Evolutionary conservation across 768 basidiomycete genomes (phyloP), one percentile per base, ranked within the genome.

Genomic region (Leccinum boreale): DNA sequence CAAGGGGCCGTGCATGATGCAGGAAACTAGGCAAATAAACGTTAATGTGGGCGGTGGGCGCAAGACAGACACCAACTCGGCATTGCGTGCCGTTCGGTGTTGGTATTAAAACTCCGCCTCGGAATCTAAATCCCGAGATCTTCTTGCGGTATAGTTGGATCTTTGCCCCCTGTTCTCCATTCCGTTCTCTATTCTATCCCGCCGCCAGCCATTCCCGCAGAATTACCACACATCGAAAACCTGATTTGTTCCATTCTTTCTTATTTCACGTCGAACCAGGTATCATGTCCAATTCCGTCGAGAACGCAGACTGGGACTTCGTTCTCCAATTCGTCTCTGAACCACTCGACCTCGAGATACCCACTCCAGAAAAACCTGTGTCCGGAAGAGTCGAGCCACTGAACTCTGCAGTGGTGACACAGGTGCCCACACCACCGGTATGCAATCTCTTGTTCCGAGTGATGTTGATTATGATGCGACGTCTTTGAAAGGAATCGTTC

Each of bases 341-440:
- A 39, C 72, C 80, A 53, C 59, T 76, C 55, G 72, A 73, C 51
- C 62, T 73, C 36, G 73, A 75, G 52, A 55, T 70, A 64, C 67
- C 62, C 31, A 47, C 57, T 1, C 74, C 73, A 59, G 70, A 81
- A 63, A 79, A 78, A 58, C 70, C 70, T 11, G 66, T 65, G 44
- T 73, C 61, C 53, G 70, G 65, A 31, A 62, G 61, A 50, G 44
- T 65, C 4, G 66, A 69, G 23, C 58, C 64, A n/a, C 58, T 54
- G 28, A 24, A 45, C 26, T 47, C 57, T 42, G 36, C 52, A 33
- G 24, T 58, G 17, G 62, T 62, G 44, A 61, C 62, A 42, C 84
- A 86, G 63, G 74, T 85, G 12, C 86, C 87, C 29, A 88, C 87
- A 3, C 86, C 86, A 23, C 87, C 86, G 33, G 85, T 87, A 66